Percentiles rank a stretch among this genome's conserved stretches.
Evolutionary conservation across 352 stramenopile species (phyloP).

Genomic region (Phytophthora quininea): DNA sequence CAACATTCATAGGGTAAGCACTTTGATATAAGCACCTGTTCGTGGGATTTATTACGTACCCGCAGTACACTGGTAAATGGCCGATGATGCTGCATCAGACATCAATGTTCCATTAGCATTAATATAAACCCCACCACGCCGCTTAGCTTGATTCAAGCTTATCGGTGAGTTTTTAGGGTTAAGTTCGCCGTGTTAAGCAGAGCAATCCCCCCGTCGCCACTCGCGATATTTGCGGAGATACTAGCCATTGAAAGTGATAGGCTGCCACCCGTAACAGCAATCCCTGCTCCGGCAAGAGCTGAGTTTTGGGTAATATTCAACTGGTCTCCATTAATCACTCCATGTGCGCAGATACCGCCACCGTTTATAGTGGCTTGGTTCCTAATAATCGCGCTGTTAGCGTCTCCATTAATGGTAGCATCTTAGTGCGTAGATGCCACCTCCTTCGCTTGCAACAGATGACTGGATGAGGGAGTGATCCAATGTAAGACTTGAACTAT

Average conservation of each 20-base stretch:
- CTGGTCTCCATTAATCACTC: constrained; percentile 1
- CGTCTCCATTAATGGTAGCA: constrained; percentile 23
- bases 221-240: constrained; percentile 40
- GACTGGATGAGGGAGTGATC: constrained; percentile 13
- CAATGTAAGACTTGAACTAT: constrained; percentile 26
- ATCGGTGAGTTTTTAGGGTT: constrained; percentile 17
- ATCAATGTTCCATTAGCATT: constrained; percentile 43
- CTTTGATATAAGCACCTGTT: not conserved
- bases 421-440: constrained; percentile 37
- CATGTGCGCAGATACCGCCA: constrained; percentile 29
- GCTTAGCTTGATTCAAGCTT: constrained; percentile 30
- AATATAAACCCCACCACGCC: constrained; percentile 47
- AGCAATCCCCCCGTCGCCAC: constrained; percentile 53
- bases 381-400: constrained; percentile 14
- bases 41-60: constrained; percentile 20
- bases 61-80: constrained; percentile 36
- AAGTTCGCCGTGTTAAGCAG: constrained; percentile 36
- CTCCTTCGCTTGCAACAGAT: constrained; percentile 32
- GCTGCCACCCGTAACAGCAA: constrained; percentile 30
- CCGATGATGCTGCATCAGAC: constrained; percentile 30
- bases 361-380: constrained; percentile 35
- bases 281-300: constrained; percentile 37
- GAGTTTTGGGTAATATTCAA: constrained; percentile 36
- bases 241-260: constrained; percentile 15
- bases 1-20: not conserved